These are phyloP conservation scores for Phaeosphaeriaceae sp. DNA, from an alignment of 2,329 filamentous ascomycete species.

Conservation along the genomic window DNA sequence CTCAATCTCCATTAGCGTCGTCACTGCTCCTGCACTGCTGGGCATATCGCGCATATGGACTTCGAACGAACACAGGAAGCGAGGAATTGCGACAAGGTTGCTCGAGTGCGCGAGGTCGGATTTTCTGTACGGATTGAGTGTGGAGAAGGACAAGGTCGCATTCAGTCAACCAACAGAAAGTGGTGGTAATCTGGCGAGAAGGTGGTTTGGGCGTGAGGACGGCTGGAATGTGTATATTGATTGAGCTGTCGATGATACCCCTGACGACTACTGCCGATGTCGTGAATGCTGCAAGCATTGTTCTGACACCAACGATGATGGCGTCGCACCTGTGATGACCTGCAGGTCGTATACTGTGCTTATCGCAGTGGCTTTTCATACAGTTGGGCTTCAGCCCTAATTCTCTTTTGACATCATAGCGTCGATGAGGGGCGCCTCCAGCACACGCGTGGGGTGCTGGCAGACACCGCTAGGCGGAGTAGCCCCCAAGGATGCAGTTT, in stretches of 20 bases:
- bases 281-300: background rate
- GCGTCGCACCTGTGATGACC: background rate
- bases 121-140: constrained; percentile 64
- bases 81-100: constrained; percentile 65
- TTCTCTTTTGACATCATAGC: background rate
- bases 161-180: constrained; percentile 73
- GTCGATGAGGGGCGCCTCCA: constrained; percentile 6
- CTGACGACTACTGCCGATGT: background rate
- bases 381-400: background rate
- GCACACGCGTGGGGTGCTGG: background rate
- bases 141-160: constrained; percentile 64
- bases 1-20: constrained; percentile 54
- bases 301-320: background rate
- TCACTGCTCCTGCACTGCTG: constrained; percentile 59
- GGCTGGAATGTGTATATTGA: constrained; percentile 70
- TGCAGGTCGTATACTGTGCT: background rate
- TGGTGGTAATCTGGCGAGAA: constrained; percentile 64
- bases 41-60: constrained; percentile 74
- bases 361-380: background rate
- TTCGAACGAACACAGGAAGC: constrained; percentile 62
- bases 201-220: constrained; percentile 63
- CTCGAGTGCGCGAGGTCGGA: constrained; percentile 64
- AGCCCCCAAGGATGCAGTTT: constrained; percentile 1
- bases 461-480: background rate
- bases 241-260: constrained; percentile 45